Evolutionary conservation across 345 rosid genomes (phyloP), one percentile per base, ranked within the genome.

Genomic region (Hibiscus trionum): DNA sequence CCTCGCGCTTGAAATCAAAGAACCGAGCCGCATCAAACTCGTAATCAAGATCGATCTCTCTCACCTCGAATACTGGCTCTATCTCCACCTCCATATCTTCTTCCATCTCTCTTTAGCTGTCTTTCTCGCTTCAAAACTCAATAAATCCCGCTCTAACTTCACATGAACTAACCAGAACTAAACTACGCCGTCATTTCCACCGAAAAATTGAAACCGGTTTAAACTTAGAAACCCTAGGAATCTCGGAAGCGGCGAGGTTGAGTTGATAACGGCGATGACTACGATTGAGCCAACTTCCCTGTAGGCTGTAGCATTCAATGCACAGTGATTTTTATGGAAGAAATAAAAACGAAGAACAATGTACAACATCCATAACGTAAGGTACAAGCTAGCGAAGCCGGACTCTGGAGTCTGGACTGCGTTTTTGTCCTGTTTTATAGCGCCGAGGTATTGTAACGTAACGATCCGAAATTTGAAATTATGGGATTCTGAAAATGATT

Each of bases 21-120:
- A 82, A 88, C 69, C 79, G 78, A 68, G 93, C 76, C 24, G 99
- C 99, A 42, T 93, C 97, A 64, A 88, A 96, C 90, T 96, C 99
- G 82, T 93, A 96, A 31, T 84, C 90, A 49, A 81, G 79, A 84
- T 96, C 99, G 55, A 91, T 74, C 77, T 91, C 97, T 31, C 78
- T 88, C 58, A 86, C 98, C 79, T 86, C 92, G 11, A 86, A 96
- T 66, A 88, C 85, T 68, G 85, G 72, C 72, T 80, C 83, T 50
- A 77, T 71, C 77, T 84, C 90, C 84, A 84, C 79, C 57, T 67
- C 71, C 71, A 44, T 66, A 3, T 46, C 67, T 17, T 16, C 62
- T 71, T 82, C 70, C 69, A 66, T 66, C 70, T 44, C 39, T 58
- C 70, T 76, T 49, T n/a, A 42, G 2, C 46, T 10, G 11, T 42